These are phyloP conservation scores for Chrysanthemum seticuspe DNA, from an alignment of 129 eudicot genomes.

Conservation along the genomic window DNA sequence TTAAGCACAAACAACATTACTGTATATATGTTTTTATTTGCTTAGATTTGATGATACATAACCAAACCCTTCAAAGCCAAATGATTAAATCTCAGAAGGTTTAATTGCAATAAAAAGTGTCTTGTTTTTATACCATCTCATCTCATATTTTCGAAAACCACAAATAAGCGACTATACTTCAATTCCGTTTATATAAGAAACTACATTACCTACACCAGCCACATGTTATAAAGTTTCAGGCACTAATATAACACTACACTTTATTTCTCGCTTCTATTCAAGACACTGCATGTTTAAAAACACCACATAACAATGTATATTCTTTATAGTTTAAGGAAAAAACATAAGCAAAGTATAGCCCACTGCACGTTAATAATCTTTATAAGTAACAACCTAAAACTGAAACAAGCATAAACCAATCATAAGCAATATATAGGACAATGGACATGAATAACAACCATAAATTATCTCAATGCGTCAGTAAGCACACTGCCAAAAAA, in stretches of 20 bases:
- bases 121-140: not conserved
- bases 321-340: no score
- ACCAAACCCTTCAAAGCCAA: not conserved
- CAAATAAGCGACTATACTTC: no score
- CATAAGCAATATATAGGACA: not conserved
- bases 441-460: not conserved
- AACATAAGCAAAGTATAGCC: not conserved
- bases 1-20: no score
- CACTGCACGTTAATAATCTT: not conserved
- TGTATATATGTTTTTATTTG: not conserved
- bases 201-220: no score
- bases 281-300: no score
- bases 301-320: no score
- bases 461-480: not conserved
- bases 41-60: slow-evolving; percentile 4
- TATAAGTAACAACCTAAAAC: not conserved
- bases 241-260: no score
- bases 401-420: not conserved
- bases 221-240: no score
- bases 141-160: no score
- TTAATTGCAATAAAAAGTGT: not conserved
- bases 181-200: no score
- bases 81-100: not conserved
- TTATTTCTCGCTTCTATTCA: no score
- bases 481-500: not conserved